phyloP scores from a whole-genome alignment of 2,329 filamentous ascomycete species.

The Sarocladium brachiariae region DNA sequence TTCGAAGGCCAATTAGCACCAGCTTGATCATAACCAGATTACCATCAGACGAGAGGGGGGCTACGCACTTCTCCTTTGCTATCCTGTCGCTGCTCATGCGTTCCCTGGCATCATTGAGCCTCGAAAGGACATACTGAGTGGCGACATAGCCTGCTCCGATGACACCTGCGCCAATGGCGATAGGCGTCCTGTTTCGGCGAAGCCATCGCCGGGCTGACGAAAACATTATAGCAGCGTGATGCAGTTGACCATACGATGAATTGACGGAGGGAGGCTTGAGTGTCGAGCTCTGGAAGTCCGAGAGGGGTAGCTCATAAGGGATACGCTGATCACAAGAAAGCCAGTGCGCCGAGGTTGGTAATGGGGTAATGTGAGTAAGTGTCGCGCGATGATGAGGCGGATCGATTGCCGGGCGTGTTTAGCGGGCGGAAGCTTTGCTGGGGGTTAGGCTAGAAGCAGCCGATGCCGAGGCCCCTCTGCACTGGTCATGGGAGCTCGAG shows the following conservation, averaged over 20 bases:
- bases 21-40: neutral
- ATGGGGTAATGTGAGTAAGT: neutral
- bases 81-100: conserved; percentile 95
- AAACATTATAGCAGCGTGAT: conserved; percentile 40
- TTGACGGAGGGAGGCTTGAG: neutral
- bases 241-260: neutral
- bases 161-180: conserved; percentile 82
- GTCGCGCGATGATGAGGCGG: neutral
- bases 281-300: neutral
- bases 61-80: conserved; percentile 83
- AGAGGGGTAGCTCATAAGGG: neutral
- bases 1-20: conserved; percentile 1
- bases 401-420: neutral
- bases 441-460: conserved; percentile 2
- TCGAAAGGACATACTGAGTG: conserved; percentile 84
- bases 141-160: conserved; percentile 86
- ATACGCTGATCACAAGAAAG: conserved; percentile 1
- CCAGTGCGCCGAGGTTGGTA: conserved; percentile 4
- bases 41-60: neutral
- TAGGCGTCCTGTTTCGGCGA: conserved; percentile 80
- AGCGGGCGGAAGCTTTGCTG: conserved; percentile 1
- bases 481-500: neutral
- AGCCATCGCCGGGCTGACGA: conserved; percentile 81
- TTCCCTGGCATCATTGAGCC: conserved; percentile 88
- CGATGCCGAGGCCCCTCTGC: conserved; percentile 6